Base-by-base conservation (phyloP, 1,139 yeast species). In the Sugiyamaella pinicola region DNA sequence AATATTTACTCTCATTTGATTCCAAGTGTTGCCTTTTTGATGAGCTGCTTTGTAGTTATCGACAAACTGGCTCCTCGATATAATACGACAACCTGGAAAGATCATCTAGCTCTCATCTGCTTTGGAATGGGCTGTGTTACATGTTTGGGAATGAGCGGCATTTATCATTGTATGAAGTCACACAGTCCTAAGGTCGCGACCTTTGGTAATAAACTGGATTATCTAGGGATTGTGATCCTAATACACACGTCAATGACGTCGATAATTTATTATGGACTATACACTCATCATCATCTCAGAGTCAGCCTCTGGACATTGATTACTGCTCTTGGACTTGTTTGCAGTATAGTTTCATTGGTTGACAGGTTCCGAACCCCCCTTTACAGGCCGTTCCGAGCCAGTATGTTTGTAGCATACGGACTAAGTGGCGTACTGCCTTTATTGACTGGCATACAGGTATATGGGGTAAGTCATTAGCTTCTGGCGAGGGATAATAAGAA, bases 131-230 rank as follows among this genome's bases (percentile, higher is more conserved):
- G 87, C 2, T 80, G 81, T 35, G 70, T 74, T 22, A 60, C 72
- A 1, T 90, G 96, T 64, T 71, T 91, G 57, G 78, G 82, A 42
- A 76, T 87, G 75, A 85, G 95, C 34, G 86, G 95, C 17, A 71
- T 78, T 1, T 90, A 85, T 71, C 98, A 90, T 65, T 78, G 87
- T 56, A 63, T 88, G 52, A 89, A 88, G 65, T 77, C 84, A 53
- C 97, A 90, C 67, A 87, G 96, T 8, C 76, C 73, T 26, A 60
- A 64, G 24, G 80, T 87, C 7, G 76, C 85, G 37, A 72, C 74
- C 40, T 72, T 83, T 53, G 96, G 96, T 1, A 88, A 89, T 66
- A 87, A 84, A 61, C 74, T 89, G 54, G 98, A 90, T 68, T 91
- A 90, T 64, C 78, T 90, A 53, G 98, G 97, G 0, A 90, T 90